A percentile compares a stretch with the other conserved stretches of the same genome.
phyloP scores from a whole-genome alignment of 495 filamentous ascomycete species.

The Tuber melanosporum region DNA sequence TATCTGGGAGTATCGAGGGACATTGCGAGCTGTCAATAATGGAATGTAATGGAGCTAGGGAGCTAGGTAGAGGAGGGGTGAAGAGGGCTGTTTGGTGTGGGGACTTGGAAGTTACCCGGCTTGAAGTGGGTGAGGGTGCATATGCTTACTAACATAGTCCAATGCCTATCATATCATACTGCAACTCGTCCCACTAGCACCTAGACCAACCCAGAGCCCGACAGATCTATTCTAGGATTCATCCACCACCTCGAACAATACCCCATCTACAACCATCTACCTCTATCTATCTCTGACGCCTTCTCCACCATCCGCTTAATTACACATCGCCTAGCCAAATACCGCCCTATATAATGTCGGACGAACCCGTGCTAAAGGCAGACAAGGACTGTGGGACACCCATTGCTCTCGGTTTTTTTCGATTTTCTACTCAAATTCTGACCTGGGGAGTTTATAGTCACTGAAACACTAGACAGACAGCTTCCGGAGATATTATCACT shows the following conservation, averaged over 20 bases:
- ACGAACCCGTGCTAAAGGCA: constrained; percentile 46
- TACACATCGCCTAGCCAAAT: constrained; percentile 10
- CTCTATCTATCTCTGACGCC: constrained; percentile 18
- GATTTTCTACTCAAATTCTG: constrained; percentile 12
- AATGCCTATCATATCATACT: not conserved
- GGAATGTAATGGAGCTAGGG: not conserved
- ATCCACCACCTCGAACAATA: constrained; percentile 10
- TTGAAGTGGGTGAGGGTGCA: not conserved
- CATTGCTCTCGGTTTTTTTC: not conserved
- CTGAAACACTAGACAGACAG: constrained; percentile 84
- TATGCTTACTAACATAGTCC: not conserved
- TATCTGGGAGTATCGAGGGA: constrained; percentile 87
- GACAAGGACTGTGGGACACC: constrained; percentile 54
- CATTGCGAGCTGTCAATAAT: constrained; percentile 47
- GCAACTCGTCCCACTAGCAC: not conserved
- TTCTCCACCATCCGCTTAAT: constrained; percentile 9
- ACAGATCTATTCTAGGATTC: not conserved
- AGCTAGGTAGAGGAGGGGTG: not conserved
- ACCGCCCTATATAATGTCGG: constrained; percentile 40
- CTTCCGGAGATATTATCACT: constrained; percentile 82
- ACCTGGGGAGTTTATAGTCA: constrained; percentile 44
- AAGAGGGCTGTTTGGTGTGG: not conserved
- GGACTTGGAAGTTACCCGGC: not conserved
- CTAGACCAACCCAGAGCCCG: not conserved
- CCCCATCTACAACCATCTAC: constrained; percentile 9